These are phyloP conservation scores for Magnaporthiopsis poae DNA, from an alignment of 2,329 filamentous ascomycete genomes.

Conservation along the genomic window DNA sequence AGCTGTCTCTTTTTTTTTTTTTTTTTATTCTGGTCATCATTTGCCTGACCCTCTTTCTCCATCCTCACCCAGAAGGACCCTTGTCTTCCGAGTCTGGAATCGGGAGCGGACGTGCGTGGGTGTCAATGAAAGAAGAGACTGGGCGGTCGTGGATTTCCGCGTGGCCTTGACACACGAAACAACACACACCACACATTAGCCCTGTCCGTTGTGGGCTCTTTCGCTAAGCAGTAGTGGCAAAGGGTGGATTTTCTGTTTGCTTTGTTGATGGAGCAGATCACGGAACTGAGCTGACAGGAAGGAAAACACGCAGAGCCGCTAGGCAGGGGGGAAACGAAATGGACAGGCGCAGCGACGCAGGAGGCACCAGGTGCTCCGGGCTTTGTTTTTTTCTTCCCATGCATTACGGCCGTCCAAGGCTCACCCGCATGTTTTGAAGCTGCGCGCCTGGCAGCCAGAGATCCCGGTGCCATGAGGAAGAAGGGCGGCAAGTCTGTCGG, in stretches of 20 bases:
- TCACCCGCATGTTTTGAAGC: neutral
- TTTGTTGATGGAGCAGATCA: neutral
- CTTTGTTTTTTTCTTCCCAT: neutral
- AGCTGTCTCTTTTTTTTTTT: no score
- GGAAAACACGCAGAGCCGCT: neutral
- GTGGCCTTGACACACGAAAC: neutral
- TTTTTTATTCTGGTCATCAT: neutral
- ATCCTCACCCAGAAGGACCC: neutral
- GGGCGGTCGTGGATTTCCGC: neutral
- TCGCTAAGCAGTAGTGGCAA: neutral
- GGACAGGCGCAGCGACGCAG: neutral
- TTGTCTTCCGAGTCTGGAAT: constrained; percentile 2
- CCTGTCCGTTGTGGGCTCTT: neutral
- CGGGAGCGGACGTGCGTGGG: neutral
- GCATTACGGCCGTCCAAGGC: neutral
- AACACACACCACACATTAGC: neutral
- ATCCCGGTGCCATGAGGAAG: neutral
- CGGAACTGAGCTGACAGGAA: neutral
- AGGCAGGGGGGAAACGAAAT: neutral
- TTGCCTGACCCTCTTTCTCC: neutral
- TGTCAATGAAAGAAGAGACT: neutral
- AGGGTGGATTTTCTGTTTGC: neutral
- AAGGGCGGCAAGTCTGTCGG: neutral
- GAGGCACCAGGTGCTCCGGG: neutral
- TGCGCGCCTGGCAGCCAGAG: neutral